Percentiles rank a stretch among this genome's conserved stretches.
phyloP scores from a whole-genome alignment of 2,329 filamentous ascomycete species.

The Claviceps africana region DNA sequence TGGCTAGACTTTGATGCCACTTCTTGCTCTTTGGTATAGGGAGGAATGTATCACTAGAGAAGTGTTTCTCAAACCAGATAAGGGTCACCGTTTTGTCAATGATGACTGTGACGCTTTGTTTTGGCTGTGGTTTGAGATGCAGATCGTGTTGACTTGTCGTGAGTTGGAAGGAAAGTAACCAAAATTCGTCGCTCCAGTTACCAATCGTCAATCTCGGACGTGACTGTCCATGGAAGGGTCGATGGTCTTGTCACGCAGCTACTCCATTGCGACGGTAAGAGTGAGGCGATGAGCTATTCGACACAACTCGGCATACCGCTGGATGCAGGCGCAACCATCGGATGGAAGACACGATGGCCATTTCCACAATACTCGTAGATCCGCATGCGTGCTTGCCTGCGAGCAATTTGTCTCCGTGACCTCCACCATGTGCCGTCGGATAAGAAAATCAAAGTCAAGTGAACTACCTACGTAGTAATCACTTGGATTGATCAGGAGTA shows the following conservation, averaged over 20 bases:
- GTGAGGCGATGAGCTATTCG: background rate
- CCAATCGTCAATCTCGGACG: background rate
- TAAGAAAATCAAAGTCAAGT: no score
- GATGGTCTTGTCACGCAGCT: background rate
- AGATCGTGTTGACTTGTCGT: background rate
- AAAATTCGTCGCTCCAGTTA: background rate
- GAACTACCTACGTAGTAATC: no score
- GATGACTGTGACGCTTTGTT: background rate
- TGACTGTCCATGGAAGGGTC: background rate
- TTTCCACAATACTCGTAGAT: background rate
- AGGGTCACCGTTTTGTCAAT: background rate
- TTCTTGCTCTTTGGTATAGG: background rate
- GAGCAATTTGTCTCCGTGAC: background rate
- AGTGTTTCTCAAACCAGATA: background rate
- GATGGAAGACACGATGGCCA: background rate
- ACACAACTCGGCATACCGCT: background rate
- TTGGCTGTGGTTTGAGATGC: background rate
- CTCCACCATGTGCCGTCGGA: background rate
- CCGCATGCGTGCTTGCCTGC: background rate
- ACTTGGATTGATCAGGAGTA: no score
- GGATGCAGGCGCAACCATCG: background rate
- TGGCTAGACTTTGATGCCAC: background rate
- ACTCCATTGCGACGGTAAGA: background rate
- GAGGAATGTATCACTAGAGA: background rate
- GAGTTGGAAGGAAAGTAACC: background rate